phyloP scores from a whole-genome alignment of 495 filamentous ascomycete species.

The Penicillium soppii region DNA sequence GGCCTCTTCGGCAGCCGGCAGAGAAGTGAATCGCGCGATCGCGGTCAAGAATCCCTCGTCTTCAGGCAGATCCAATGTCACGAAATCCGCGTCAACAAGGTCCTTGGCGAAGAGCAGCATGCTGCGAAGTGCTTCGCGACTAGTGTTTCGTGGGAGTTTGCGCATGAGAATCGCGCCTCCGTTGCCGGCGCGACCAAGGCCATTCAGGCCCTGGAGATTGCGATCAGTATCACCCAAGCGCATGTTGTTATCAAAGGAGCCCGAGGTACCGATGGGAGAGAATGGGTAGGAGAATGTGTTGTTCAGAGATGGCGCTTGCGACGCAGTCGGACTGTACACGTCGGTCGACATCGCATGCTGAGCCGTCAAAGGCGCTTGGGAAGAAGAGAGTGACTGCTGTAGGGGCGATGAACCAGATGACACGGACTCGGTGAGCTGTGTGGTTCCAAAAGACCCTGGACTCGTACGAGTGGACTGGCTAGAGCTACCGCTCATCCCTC shows the following conservation, averaged over 20 bases:
- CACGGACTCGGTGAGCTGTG: conserved; percentile 46
- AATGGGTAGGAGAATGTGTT: conserved; percentile 43
- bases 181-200: conserved; percentile 33
- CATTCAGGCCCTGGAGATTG: conserved; percentile 49
- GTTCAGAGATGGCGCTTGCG: conserved; percentile 42
- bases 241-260: conserved; percentile 49
- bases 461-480: conserved; percentile 50
- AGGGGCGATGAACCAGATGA: conserved; percentile 49
- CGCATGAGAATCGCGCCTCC: conserved; percentile 66
- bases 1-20: conserved; percentile 73
- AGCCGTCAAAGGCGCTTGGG: conserved; percentile 43
- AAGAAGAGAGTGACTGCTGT: conserved; percentile 37
- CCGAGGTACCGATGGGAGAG: conserved; percentile 43
- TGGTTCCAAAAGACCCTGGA: conserved; percentile 47
- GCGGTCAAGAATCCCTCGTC: conserved; percentile 74
- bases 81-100: conserved; percentile 69
- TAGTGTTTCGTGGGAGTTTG: conserved; percentile 71
- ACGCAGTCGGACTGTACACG: conserved; percentile 44
- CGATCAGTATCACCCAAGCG: conserved; percentile 48
- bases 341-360: conserved; percentile 56
- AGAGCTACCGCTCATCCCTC: conserved; percentile 51
- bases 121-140: conserved; percentile 67
- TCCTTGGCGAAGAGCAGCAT: conserved; percentile 89
- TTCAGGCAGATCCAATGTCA: conserved; percentile 61
- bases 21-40: conserved; percentile 69